These are phyloP conservation scores for Phytophthora pistaciae DNA, from an alignment of 352 stramenopile species.

Conservation along the genomic window DNA sequence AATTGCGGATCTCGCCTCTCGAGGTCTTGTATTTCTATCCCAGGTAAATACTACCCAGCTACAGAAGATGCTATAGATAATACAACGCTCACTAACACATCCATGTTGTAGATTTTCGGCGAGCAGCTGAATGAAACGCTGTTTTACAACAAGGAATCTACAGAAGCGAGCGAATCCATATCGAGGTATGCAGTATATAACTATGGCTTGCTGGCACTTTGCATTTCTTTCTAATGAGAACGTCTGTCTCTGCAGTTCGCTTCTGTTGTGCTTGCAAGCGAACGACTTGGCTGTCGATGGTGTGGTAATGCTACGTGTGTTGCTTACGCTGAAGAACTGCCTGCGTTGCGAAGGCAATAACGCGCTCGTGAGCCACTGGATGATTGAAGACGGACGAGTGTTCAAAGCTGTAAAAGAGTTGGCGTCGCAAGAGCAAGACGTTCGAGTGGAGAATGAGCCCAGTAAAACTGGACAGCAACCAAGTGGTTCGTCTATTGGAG, in stretches of 20 bases:
- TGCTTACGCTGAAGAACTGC: conserved; percentile 71
- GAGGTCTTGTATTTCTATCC: conserved; percentile 67
- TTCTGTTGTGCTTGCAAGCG: conserved; percentile 41
- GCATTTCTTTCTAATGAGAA: neutral
- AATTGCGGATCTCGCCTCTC: conserved; percentile 52
- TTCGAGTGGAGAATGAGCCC: conserved; percentile 5
- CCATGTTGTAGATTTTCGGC: conserved; percentile 58
- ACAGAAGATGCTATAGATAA: neutral
- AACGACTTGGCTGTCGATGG: conserved; percentile 16
- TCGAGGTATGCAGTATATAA: conserved; percentile 29
- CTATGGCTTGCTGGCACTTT: neutral
- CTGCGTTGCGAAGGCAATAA: conserved; percentile 55
- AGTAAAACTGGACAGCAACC: conserved; percentile 6
- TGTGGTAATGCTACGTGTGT: conserved; percentile 50
- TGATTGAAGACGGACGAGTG: conserved; percentile 34
- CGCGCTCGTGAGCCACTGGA: conserved; percentile 39
- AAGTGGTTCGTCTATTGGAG: conserved; percentile 21
- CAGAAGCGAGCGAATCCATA: conserved; percentile 13
- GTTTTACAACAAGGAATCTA: conserved; percentile 37
- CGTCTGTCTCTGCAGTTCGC: conserved; percentile 14
- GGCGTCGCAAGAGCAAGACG: conserved; percentile 1
- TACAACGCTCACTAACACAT: neutral
- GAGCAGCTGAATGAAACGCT: conserved; percentile 64
- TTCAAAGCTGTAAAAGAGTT: conserved; percentile 33
- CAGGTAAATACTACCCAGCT: conserved; percentile 46